phyloP scores from a whole-genome alignment of 805 yeast genomes.

The Wickerhamiella sergipiensis region DNA sequence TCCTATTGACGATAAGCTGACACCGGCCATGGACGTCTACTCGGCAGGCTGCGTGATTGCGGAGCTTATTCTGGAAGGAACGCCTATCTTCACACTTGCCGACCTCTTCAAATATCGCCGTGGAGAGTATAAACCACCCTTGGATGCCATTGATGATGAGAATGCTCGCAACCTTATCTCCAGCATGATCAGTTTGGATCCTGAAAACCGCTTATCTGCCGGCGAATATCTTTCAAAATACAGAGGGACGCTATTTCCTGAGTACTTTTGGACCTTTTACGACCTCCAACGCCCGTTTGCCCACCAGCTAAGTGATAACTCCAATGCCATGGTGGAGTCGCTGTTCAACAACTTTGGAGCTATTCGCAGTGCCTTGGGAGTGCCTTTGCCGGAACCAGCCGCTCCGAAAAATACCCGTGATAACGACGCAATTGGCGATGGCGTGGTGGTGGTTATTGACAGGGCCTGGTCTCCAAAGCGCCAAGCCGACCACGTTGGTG shows the following conservation, averaged over 20 bases:
- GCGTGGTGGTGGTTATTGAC: conserved; percentile 1
- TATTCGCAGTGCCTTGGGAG: neutral
- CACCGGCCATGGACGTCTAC: conserved; percentile 59
- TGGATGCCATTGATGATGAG: conserved; percentile 45
- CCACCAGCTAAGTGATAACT: conserved; percentile 21
- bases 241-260: conserved; percentile 45
- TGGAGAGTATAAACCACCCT: conserved; percentile 51
- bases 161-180: conserved; percentile 40
- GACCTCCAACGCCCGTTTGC: conserved; percentile 12
- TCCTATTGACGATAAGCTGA: conserved; percentile 24
- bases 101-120: conserved; percentile 73
- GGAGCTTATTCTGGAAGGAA: conserved; percentile 76
- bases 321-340: conserved; percentile 45
- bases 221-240: conserved; percentile 38
- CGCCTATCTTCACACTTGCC: conserved; percentile 73
- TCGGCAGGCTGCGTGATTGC: conserved; percentile 63
- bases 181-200: conserved; percentile 53
- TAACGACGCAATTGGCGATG: neutral
- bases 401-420: neutral
- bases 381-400: neutral
- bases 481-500: conserved; percentile 24
- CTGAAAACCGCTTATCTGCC: conserved; percentile 45
- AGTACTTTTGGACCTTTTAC: conserved; percentile 44
- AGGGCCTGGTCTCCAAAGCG: neutral
- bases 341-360: conserved; percentile 23